Evolutionary conservation across 2,329 filamentous ascomycete species (phyloP).

Genomic region (Lasiodiplodia hormozganensis): DNA sequence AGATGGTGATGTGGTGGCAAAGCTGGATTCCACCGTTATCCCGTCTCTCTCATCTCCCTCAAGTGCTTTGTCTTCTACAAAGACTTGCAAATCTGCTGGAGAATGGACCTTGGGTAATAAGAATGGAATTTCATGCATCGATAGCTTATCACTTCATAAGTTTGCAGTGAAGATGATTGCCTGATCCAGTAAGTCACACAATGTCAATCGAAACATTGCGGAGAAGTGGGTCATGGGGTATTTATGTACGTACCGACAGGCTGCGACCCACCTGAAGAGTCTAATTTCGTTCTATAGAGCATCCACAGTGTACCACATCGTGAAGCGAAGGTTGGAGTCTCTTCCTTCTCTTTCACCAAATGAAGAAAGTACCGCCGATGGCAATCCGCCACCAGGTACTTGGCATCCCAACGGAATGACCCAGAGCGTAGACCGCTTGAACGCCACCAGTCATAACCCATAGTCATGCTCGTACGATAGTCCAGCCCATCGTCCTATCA

Average conservation of each 20-base stretch:
- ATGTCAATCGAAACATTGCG: neutral
- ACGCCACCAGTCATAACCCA: neutral
- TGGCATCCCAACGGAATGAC: neutral
- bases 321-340: neutral
- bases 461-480: neutral
- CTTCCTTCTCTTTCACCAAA: neutral
- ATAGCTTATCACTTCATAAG: neutral
- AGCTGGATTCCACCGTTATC: too few relatives aligned
- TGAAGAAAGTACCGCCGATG: neutral
- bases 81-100: neutral
- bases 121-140: neutral
- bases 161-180: neutral
- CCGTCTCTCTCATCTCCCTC: too few relatives aligned
- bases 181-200: neutral
- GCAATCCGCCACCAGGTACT: neutral
- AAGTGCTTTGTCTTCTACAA: neutral
- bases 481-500: neutral
- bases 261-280: neutral
- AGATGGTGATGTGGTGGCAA: too few relatives aligned
- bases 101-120: neutral
- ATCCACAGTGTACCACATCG: neutral
- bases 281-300: neutral
- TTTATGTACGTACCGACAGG: neutral
- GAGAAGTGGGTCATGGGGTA: neutral
- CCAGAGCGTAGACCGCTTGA: neutral